A percentile compares a stretch with the other conserved stretches of the same genome.
phyloP scores from a whole-genome alignment of 2,329 filamentous ascomycete species.

The Metarhizium rileyi region DNA sequence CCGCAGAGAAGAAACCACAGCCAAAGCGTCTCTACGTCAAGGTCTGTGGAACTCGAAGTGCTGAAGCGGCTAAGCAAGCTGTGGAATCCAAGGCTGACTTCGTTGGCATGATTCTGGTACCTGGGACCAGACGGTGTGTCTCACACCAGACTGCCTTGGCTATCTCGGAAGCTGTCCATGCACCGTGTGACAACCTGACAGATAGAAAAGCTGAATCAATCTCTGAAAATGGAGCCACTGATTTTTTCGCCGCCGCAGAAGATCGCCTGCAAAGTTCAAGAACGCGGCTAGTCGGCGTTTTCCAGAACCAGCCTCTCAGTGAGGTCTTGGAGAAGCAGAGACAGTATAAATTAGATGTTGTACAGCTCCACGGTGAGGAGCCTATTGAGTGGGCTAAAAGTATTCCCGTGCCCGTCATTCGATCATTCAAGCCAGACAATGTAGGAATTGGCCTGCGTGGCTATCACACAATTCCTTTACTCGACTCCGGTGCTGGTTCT shows the following conservation, averaged over 20 bases:
- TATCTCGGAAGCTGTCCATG: conserved; percentile 72
- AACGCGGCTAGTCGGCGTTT: conserved; percentile 83
- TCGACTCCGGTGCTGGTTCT: conserved; percentile 81
- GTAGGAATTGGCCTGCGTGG: conserved; percentile 63
- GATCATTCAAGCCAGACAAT: conserved; percentile 70
- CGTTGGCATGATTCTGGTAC: conserved; percentile 85
- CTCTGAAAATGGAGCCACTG: conserved; percentile 33
- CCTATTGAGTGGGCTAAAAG: conserved; percentile 81
- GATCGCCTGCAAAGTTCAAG: conserved; percentile 42
- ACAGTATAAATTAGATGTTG: conserved; percentile 69
- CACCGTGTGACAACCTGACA: conserved; percentile 43
- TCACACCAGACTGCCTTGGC: conserved; percentile 65
- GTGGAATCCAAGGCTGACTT: conserved; percentile 83
- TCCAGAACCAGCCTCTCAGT: conserved; percentile 78
- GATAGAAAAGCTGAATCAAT: conserved; percentile 17
- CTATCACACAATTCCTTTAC: conserved; percentile 72
- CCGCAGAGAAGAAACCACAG: conserved; percentile 23
- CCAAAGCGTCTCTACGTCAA: conserved; percentile 62
- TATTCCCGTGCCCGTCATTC: conserved; percentile 89
- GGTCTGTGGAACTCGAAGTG: conserved; percentile 83
- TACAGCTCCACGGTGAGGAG: conserved; percentile 88
- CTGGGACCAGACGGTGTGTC: conserved; percentile 71
- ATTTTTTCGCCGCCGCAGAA: conserved; percentile 60
- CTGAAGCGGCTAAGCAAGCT: conserved; percentile 70
- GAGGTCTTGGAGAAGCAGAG: conserved; percentile 74